Evolutionary conservation across 2,329 filamentous ascomycete species (phyloP), one percentile per base, ranked within the genome.

Genomic region (Penicillium sp.): DNA sequence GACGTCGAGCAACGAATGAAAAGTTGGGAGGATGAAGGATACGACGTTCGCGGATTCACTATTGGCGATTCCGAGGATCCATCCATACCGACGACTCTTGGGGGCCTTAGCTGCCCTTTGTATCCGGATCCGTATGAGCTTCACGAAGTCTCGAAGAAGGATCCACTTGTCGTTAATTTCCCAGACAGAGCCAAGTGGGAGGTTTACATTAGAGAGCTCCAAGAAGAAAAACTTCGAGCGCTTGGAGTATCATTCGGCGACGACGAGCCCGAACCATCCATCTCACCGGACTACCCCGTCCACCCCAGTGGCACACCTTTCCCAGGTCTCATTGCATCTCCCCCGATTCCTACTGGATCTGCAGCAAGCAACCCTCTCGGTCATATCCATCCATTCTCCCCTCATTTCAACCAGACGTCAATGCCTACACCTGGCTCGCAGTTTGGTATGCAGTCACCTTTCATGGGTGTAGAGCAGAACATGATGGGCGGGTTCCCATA

Each of bases 211-310:
- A 81, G 87, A 46, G 85, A 87, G 58, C 75, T 97, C 30, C 84
- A 88, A 59, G 93, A 99, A 73, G 89, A 92, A 53, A 99, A 96
- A 72, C 77, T 99, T 44, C 84, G 90, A 53, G 91, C 92, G 42
- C 78, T 99, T 47, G 93, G 93, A 56, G 93, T 97, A 11, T 90
- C 83, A 14, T 79, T 88, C 53, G 88, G 84, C 30, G 83, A 86
- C 41, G 86, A 89, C 5, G 88, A 93, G 43, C 81, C 83, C 73
- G 80, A 52, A 71, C 77, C 44, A 74, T 82, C 83, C 3, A 78
- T 86, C 57, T 92, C 89, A 12, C 84, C 85, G 9, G 81, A 75
- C n/a, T 76, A 76, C 3, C 75, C 78, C 42, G 75, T 85, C 57
- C 86, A 83, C 61, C 86, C 87, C 61, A 76, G 83, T 18, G 54